phyloP scores from a whole-genome alignment of 768 basidiomycete genomes.

The Suillus sp. region DNA sequence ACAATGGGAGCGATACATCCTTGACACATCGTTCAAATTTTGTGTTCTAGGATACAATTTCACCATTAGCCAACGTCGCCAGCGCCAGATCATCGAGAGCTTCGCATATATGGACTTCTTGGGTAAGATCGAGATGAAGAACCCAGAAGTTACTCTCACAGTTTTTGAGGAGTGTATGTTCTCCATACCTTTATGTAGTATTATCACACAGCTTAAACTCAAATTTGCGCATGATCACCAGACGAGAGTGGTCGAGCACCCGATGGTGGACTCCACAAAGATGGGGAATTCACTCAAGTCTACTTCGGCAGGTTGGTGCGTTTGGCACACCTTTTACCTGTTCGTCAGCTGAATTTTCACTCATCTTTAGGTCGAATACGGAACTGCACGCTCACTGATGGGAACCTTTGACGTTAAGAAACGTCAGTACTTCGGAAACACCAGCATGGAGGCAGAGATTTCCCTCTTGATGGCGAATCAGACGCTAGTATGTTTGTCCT shows the following conservation, averaged over 20 bases:
- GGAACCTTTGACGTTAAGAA: slow-evolving; percentile 85
- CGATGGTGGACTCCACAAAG: slow-evolving; percentile 54
- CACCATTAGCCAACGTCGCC: slow-evolving; percentile 66
- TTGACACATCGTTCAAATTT: slow-evolving; percentile 80
- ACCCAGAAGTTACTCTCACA: slow-evolving; percentile 70
- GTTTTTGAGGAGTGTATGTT: slow-evolving; percentile 87
- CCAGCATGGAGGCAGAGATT: slow-evolving; percentile 97
- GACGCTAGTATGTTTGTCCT: slow-evolving; percentile 61
- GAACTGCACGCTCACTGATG: slow-evolving; percentile 68
- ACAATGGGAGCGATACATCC: slow-evolving; percentile 61
- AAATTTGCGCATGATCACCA: slow-evolving; percentile 21
- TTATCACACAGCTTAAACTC: neutral
- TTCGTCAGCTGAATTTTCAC: slow-evolving; percentile 5
- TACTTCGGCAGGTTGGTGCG: slow-evolving; percentile 90
- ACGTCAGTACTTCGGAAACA: slow-evolving; percentile 89
- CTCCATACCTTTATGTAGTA: neutral
- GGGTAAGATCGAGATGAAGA: slow-evolving; percentile 81
- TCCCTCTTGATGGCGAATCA: slow-evolving; percentile 97
- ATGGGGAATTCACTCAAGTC: slow-evolving; percentile 67
- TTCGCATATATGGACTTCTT: slow-evolving; percentile 85
- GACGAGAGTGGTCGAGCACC: slow-evolving; percentile 55
- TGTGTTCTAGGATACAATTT: slow-evolving; percentile 73
- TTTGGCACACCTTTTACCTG: slow-evolving; percentile 17
- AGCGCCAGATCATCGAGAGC: slow-evolving; percentile 68
- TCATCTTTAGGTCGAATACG: slow-evolving; percentile 53